Conservation (phyloP, 805 yeast species). For the Schizosaccharomyces osmophilus region DNA sequence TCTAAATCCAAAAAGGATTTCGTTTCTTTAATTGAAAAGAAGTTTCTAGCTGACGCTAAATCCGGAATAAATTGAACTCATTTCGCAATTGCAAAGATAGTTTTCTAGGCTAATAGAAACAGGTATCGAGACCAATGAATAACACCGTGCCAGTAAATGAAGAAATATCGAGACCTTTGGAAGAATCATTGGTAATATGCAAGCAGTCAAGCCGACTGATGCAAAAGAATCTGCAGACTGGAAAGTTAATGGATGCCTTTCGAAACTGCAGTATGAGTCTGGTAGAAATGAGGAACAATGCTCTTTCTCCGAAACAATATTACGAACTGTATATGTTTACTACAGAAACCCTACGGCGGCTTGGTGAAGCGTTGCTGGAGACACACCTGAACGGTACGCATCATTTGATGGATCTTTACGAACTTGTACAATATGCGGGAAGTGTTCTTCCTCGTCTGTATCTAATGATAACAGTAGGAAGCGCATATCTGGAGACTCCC, state of each 20-base stretch:
- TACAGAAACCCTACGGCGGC: slow-evolving; percentile 42
- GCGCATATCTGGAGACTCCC: slow-evolving; percentile 47
- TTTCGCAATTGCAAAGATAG: no score
- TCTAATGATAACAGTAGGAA: slow-evolving; percentile 85
- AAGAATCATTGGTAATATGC: neutral
- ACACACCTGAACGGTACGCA: slow-evolving; percentile 31
- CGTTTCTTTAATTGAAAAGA: no score
- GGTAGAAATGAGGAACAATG: slow-evolving; percentile 54
- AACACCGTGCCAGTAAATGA: neutral
- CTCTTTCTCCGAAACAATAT: slow-evolving; percentile 68
- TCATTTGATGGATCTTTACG: slow-evolving; percentile 73
- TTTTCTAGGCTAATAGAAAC: neutral
- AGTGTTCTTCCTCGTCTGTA: slow-evolving; percentile 79
- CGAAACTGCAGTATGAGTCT: slow-evolving; percentile 67
- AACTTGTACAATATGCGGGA: slow-evolving; percentile 78
- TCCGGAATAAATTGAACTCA: no score
- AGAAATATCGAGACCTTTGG: neutral
- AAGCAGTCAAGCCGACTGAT: slow-evolving; percentile 26
- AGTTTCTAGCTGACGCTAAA: no score
- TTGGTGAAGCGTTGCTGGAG: slow-evolving; percentile 40
- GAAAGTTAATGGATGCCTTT: slow-evolving; percentile 61
- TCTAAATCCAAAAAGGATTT: no score
- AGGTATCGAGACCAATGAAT: neutral
- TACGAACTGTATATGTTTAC: slow-evolving; percentile 46
- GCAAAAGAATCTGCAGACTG: slow-evolving; percentile 49